Evolutionary conservation across 352 stramenopile genomes (phyloP), one percentile per base, ranked within the genome.

Genomic region (Peronospora belbahrii): DNA sequence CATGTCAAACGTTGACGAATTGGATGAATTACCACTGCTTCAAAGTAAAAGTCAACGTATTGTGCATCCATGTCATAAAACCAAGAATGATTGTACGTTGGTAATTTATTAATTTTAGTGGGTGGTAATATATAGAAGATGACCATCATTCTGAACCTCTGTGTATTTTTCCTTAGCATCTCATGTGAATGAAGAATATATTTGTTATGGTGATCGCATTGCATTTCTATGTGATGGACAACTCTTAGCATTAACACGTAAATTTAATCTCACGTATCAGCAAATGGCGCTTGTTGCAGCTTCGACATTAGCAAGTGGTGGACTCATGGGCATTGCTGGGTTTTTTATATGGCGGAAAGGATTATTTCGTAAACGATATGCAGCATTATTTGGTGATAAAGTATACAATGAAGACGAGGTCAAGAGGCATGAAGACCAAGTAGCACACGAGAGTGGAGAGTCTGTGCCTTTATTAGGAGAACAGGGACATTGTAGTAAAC

Each of bases 261-360:
- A 85, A 46, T 78, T 85, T 34, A 88, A 88, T 42, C 46, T 88
- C n/a, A 81, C 72, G 35, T 86, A 86, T 49, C 42, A 81, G 40
- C 77, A 86, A 65, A 81, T 86, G 72, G 67, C 67, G 33, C 38
- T 84, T 17, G 40, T 88, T 4, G 70, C 60, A 8, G 52, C 72
- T 18, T 65, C 65, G 15, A 85, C 77, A 14, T 43, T 85, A 10
- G 51, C 57, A 6, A 82, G 56, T 0, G 74, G 77, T 24, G 77
- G 77, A 0, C 55, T 83, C 15, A 65, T 88, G 63, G 77, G 72
- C 45, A 46, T 85, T 45, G 77, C 74, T 3, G 75, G 72, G 31
- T 74, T 85, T 37, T 75, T 86, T 41, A 68, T 86, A 24, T 85
- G 72, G 74, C 63, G 71, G 32, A 83, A 80, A 28, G 77, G 74